Conservation (phyloP, 257 asterid genomes). For the Henckelia pumila region DNA sequence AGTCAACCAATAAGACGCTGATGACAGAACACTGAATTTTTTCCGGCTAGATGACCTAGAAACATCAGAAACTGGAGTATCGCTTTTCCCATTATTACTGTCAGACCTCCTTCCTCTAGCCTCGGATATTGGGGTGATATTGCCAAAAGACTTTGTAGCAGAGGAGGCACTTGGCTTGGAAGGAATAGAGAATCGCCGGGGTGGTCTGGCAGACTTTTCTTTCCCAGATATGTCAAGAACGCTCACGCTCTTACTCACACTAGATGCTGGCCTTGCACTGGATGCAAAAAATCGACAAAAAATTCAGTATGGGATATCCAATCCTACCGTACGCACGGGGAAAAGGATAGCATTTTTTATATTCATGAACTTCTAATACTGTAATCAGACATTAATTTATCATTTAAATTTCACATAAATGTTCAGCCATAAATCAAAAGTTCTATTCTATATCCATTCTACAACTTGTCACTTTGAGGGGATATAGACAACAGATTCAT, state of each 20-base stretch:
- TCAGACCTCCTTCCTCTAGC: constrained; percentile 50
- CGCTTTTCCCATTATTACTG: constrained; percentile 44
- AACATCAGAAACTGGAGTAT: constrained; percentile 59
- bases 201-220: constrained; percentile 81
- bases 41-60: constrained; percentile 54
- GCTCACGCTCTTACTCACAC: constrained; percentile 71
- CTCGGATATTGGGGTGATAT: constrained; percentile 76
- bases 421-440: background rate
- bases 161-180: constrained; percentile 59
- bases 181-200: constrained; percentile 82
- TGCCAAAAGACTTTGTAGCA: constrained; percentile 58
- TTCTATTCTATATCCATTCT: background rate
- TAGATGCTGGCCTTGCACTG: constrained; percentile 54
- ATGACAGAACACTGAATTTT: constrained; percentile 55
- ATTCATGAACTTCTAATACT: background rate
- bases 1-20: constrained; percentile 81
- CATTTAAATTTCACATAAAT: background rate
- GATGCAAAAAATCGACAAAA: constrained; percentile 13
- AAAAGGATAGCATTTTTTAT: background rate
- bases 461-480: background rate
- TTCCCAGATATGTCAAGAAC: constrained; percentile 75
- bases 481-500: background rate
- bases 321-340: background rate
- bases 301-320: background rate
- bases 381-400: no score